Evolutionary conservation across 1,284 basidiomycete species (phyloP).

Genomic region (Puccinia coronata): DNA sequence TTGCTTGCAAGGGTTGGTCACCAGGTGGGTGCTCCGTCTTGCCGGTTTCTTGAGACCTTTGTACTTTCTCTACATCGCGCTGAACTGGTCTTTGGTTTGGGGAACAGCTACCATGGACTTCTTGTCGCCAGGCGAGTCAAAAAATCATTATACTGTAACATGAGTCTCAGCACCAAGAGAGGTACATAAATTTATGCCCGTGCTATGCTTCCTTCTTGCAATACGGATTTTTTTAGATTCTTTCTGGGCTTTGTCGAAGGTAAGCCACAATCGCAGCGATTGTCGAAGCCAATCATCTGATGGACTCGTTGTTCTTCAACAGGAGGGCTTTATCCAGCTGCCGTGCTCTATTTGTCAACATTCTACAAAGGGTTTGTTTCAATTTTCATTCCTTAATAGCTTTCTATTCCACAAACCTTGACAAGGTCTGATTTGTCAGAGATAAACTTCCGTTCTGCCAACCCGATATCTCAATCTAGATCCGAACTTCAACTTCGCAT

Average conservation of each 20-base stretch:
- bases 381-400: background rate
- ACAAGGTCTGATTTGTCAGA: no score
- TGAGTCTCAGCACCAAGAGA: background rate
- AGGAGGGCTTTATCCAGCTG: conserved; percentile 31
- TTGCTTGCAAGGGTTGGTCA: conserved; percentile 17
- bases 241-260: conserved; percentile 32
- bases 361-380: conserved; percentile 21
- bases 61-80: background rate
- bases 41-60: no score
- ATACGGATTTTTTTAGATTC: background rate
- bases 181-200: background rate
- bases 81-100: no score
- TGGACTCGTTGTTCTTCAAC: background rate
- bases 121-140: background rate
- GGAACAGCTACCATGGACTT: background rate
- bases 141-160: background rate
- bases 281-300: no score
- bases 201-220: background rate
- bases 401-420: background rate
- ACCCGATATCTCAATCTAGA: background rate
- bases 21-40: background rate
- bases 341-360: conserved; percentile 24
- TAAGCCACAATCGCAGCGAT: background rate
- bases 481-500: conserved; percentile 41
- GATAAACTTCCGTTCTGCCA: background rate